Evolutionary conservation across 2,329 filamentous ascomycete genomes (phyloP).

Genomic region (Apiospora kogelbergensis): DNA sequence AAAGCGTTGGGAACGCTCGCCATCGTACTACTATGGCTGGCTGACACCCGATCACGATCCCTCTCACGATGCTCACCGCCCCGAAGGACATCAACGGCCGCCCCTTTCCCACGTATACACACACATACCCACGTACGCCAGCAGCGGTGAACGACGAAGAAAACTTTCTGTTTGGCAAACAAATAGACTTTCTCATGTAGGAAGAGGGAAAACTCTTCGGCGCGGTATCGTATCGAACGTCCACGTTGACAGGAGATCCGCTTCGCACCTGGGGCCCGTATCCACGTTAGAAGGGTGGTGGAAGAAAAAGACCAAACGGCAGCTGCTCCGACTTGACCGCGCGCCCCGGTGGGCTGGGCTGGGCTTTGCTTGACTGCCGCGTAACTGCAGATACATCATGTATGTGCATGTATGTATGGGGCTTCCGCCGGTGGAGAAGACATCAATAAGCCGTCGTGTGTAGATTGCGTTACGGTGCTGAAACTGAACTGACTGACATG

Average conservation of each 20-base stretch:
- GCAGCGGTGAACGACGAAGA: not conserved
- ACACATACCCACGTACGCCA: not conserved
- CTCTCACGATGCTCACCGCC: not conserved
- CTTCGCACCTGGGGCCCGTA: not conserved
- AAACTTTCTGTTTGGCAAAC: not conserved
- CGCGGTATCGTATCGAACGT: not conserved
- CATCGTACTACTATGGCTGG: not conserved
- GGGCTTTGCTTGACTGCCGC: not conserved
- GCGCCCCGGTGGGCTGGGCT: not conserved
- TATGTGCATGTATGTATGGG: too few relatives aligned
- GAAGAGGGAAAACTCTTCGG: not conserved
- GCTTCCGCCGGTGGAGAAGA: not conserved
- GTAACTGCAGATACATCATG: not conserved
- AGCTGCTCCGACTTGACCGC: not conserved
- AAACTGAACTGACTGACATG: too few relatives aligned
- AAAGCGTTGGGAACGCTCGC: not conserved
- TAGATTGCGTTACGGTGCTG: too few relatives aligned
- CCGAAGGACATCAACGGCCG: not conserved
- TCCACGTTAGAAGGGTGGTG: not conserved
- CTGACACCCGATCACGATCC: not conserved
- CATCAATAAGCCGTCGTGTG: not conserved
- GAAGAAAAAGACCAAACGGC: not conserved
- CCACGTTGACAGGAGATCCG: not conserved
- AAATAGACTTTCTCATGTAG: not conserved
- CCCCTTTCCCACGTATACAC: not conserved